phyloP scores from a whole-genome alignment of 1,284 basidiomycete genomes.

The Somion occarium region DNA sequence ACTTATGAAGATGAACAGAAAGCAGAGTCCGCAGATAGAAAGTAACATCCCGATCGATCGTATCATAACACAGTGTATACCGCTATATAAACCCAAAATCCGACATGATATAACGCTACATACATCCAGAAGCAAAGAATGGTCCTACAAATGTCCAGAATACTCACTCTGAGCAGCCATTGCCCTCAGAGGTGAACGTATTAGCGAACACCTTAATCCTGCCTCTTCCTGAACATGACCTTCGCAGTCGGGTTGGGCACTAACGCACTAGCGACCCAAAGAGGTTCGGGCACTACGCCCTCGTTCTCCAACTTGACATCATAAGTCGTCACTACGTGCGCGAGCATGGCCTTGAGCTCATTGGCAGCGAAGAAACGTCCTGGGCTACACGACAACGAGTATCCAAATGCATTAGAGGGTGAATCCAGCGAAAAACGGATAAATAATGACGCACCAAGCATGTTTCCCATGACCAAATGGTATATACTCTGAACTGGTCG shows the following conservation, averaged over 20 bases:
- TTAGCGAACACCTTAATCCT: too few relatives aligned
- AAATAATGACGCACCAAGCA: slow-evolving; percentile 16
- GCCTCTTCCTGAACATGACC: slow-evolving; percentile 20
- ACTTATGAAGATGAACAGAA: too few relatives aligned
- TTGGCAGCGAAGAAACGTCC: slow-evolving; percentile 23
- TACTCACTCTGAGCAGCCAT: too few relatives aligned
- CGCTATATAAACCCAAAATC: too few relatives aligned
- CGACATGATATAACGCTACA: too few relatives aligned
- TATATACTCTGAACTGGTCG: slow-evolving; percentile 17
- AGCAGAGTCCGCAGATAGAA: too few relatives aligned
- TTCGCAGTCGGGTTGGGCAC: slow-evolving; percentile 11
- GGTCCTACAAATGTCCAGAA: too few relatives aligned
- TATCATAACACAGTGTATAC: too few relatives aligned
- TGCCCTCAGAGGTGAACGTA: too few relatives aligned
- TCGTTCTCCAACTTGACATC: slow-evolving; percentile 18
- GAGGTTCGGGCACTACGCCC: slow-evolving; percentile 13
- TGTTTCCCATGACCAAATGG: slow-evolving; percentile 22
- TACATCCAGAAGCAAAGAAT: too few relatives aligned
- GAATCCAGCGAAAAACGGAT: not conserved
- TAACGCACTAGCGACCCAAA: slow-evolving; percentile 12
- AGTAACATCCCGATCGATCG: too few relatives aligned
- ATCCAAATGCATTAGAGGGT: not conserved
- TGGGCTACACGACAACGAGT: slow-evolving; percentile 13
- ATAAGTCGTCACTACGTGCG: slow-evolving; percentile 20
- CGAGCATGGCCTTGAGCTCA: slow-evolving; percentile 23